Evolutionary conservation across 2,329 filamentous ascomycete species (phyloP).

Genomic region (Aspergillus bombycis): DNA sequence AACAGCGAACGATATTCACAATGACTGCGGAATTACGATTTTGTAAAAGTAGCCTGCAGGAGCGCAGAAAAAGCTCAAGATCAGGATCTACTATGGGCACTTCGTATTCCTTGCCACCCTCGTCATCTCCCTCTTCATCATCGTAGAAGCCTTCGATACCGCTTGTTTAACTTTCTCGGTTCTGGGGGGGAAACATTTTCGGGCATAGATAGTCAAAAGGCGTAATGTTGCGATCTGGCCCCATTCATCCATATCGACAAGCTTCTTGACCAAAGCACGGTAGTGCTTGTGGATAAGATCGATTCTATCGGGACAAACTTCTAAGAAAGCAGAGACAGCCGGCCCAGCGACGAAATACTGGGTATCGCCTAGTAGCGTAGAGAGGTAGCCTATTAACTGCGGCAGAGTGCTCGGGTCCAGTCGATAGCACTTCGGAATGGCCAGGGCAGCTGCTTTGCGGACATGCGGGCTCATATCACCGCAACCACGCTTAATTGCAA

Average conservation of each 20-base stretch:
- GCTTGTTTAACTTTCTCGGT: constrained; percentile 61
- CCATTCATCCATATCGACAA: constrained; percentile 99
- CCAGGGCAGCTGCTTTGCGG: constrained; percentile 86
- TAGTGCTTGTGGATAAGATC: constrained; percentile 93
- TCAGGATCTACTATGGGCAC: constrained; percentile 74
- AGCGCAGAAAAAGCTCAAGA: constrained; percentile 76
- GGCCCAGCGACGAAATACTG: constrained; percentile 97
- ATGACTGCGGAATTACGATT: constrained; percentile 94
- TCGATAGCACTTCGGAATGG: constrained; percentile 93
- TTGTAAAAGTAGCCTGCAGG: constrained; percentile 81
- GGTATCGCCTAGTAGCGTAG: constrained; percentile 78
- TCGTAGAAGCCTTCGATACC: constrained; percentile 77
- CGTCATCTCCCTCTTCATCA: constrained; percentile 56
- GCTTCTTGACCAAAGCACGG: constrained; percentile 78
- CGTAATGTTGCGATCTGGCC: constrained; percentile 82
- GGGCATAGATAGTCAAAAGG: constrained; percentile 80
- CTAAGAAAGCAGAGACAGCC: constrained; percentile 84
- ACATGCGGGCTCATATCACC: constrained; percentile 95
- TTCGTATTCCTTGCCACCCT: constrained; percentile 55
- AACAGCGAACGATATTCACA: constrained; percentile 81
- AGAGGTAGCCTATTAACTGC: constrained; percentile 80
- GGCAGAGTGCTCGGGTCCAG: constrained; percentile 84
- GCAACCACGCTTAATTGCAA: constrained; percentile 92
- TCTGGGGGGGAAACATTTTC: constrained; percentile 80
- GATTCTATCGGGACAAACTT: constrained; percentile 83